Evolutionary conservation across 345 rosid species (phyloP), one percentile per base, ranked within the genome.

Genomic region (Lepidium sativum): DNA sequence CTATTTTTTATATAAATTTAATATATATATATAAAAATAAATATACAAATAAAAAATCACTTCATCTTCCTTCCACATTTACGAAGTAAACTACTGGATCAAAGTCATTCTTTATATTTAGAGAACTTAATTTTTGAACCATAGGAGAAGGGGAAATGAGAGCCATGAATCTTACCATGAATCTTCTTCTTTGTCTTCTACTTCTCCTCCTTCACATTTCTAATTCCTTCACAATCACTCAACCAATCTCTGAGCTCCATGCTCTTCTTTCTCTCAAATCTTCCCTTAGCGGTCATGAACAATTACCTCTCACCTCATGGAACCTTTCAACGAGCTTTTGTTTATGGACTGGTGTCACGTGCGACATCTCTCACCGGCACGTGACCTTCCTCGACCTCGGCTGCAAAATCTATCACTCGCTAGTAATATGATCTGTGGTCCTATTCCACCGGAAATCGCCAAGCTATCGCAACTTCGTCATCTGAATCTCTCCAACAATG

Each of bases 251-350:
- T 2, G 97, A 95, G 81, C 71, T 68, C 72, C 77, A 72, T 6
- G 91, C 91, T 1, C 91, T 95, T 45, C 84, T 95, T 60, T 83
- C 89, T 11, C 50, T 86, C n/a, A 95, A 83, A 79, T 73, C 95
- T 55, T 76, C 86, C 77, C 61, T 94, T 59, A 42, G 78, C 72
- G 77, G 54, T 41, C 53, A 33, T 7, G 88, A 80, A 80, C 79
- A 72, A 87, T 62, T 82, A 1, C 40, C 83, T 5, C 86, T 92
- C 49, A 27, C 85, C 32, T 40, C 89, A 3, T 92, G 99, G 99
- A 90, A 83, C 71, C 62, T 53, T 7, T 54, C 82, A 16, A 73
- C 81, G 4, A 48, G 75, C 58, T 75, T 80, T 75, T 89, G 95
- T 65, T 49, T 81, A 5, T 92, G 95, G 87, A 1, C 58, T 8